Conservation (phyloP, 345 rosid species). For the Triadica sebifera region DNA sequence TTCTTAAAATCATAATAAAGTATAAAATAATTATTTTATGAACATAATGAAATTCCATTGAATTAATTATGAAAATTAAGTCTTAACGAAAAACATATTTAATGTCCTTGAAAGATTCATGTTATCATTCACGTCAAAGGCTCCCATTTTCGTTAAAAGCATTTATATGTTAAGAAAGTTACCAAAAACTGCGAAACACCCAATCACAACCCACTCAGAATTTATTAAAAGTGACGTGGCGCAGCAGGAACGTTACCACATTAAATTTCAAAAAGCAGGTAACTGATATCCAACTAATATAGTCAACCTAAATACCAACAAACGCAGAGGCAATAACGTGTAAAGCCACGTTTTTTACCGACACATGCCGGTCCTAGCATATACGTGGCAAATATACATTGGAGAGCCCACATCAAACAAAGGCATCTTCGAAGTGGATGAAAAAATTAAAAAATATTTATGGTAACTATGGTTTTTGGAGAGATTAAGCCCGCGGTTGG, state of each 20-base stretch:
- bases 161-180: too few species aligned
- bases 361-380: conserved; percentile 19
- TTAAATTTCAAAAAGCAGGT: conserved; percentile 18
- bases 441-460: neutral
- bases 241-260: neutral
- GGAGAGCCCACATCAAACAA: conserved; percentile 13
- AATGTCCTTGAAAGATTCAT: too few species aligned
- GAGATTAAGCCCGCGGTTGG: neutral
- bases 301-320: neutral
- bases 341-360: neutral
- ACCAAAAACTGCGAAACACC: conserved; percentile 1
- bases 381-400: conserved; percentile 17
- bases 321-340: conserved; percentile 12
- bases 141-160: too few species aligned
- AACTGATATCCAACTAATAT: neutral
- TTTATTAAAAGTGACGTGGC: conserved; percentile 5
- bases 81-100: too few species aligned
- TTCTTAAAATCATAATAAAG: too few species aligned
- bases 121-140: too few species aligned
- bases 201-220: neutral
- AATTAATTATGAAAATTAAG: too few species aligned
- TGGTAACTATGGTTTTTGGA: neutral
- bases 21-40: too few species aligned
- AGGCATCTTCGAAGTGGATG: conserved; percentile 27
- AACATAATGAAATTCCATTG: too few species aligned